These are phyloP conservation scores for Pseudocercospora pini-densiflorae DNA, from an alignment of 2,329 filamentous ascomycete genomes.

Conservation along the genomic window DNA sequence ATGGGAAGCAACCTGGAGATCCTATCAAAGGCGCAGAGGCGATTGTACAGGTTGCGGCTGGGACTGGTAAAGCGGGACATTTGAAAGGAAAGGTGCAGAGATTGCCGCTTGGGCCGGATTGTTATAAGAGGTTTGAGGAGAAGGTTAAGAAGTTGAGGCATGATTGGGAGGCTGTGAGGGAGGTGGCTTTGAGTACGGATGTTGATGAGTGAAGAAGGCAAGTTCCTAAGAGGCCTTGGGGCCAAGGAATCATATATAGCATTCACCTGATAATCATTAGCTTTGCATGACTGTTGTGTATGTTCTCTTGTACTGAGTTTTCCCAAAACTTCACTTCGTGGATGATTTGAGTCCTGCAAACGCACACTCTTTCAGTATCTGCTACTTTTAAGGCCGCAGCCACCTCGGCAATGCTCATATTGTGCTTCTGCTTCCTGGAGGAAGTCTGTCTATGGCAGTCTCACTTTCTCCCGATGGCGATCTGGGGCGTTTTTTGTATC, in stretches of 20 bases:
- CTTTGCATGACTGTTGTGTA: neutral
- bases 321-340: too few relatives aligned
- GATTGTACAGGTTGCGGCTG: slow-evolving; percentile 46
- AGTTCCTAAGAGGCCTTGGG: too few relatives aligned
- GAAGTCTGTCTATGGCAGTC: too few relatives aligned
- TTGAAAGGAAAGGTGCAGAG: slow-evolving; percentile 35
- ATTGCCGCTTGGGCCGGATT: slow-evolving; percentile 47
- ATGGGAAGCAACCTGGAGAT: slow-evolving; percentile 40
- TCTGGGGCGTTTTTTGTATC: too few relatives aligned
- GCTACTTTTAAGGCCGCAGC: too few relatives aligned
- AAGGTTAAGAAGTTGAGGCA: slow-evolving; percentile 23
- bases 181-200: slow-evolving; percentile 16
- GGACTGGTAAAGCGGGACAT: slow-evolving; percentile 40
- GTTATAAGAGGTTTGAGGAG: slow-evolving; percentile 28
- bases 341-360: too few relatives aligned
- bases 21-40: slow-evolving; percentile 43
- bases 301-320: neutral
- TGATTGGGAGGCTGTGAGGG: slow-evolving; percentile 15
- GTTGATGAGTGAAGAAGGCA: neutral
- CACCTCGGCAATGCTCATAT: too few relatives aligned
- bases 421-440: too few relatives aligned
- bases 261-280: neutral
- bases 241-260: neutral
- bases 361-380: too few relatives aligned
- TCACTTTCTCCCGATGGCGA: too few relatives aligned